phyloP scores from a whole-genome alignment of 768 basidiomycete species.

The Mycena rebaudengoi region DNA sequence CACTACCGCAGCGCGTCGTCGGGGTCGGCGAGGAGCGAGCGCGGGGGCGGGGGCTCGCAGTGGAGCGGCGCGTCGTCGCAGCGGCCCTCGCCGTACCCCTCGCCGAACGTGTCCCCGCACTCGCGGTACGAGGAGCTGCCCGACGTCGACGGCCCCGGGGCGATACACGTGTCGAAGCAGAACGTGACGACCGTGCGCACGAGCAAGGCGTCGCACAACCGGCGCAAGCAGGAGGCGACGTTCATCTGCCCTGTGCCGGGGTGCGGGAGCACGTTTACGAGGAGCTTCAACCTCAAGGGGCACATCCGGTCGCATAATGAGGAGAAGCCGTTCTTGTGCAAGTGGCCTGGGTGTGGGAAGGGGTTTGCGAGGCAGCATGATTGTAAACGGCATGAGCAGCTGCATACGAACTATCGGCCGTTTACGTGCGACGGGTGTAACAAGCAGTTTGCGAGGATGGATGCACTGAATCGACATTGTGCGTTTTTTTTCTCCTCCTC shows the following conservation, averaged over 20 bases:
- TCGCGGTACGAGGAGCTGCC: slow-evolving; percentile 61
- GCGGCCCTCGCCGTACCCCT: slow-evolving; percentile 71
- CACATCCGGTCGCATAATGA: slow-evolving; percentile 95
- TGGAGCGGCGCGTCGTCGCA: slow-evolving; percentile 46
- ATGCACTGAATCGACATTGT: slow-evolving; percentile 94
- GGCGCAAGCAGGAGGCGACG: slow-evolving; percentile 89
- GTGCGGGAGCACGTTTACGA: slow-evolving; percentile 88
- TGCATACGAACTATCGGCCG: slow-evolving; percentile 92
- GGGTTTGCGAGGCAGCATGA: slow-evolving; percentile 96
- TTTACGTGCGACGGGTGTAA: slow-evolving; percentile 93
- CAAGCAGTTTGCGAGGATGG: slow-evolving; percentile 94
- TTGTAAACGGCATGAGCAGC: slow-evolving; percentile 94
- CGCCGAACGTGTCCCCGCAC: slow-evolving; percentile 71
- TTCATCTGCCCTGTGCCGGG: slow-evolving; percentile 86
- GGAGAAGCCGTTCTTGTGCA: slow-evolving; percentile 94
- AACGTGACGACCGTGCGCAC: slow-evolving; percentile 94
- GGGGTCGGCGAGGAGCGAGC: slow-evolving; percentile 12
- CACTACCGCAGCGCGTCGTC: slow-evolving; percentile 23
- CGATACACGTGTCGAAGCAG: slow-evolving; percentile 61
- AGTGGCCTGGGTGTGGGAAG: slow-evolving; percentile 94
- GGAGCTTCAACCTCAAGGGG: slow-evolving; percentile 96
- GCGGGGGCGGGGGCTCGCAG: slow-evolving; percentile 28
- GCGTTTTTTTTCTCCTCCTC: slow-evolving; percentile 46
- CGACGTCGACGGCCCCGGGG: slow-evolving; percentile 18
- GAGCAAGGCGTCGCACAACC: slow-evolving; percentile 82